Conservation (phyloP, 1,139 yeast species). For the Geotrichum citri-aurantii region DNA sequence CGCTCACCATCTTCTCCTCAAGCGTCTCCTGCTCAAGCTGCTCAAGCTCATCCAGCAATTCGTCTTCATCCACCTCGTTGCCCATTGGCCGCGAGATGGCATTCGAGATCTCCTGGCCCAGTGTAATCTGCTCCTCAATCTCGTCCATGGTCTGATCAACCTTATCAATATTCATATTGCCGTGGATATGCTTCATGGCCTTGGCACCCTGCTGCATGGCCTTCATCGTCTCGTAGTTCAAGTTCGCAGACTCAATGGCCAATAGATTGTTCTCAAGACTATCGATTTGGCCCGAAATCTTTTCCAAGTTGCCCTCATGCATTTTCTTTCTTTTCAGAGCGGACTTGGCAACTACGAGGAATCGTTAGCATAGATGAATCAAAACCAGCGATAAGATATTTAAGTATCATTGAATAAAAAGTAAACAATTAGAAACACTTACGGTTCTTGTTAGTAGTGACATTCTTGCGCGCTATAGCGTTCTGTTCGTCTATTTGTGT, state of each 20-base stretch:
- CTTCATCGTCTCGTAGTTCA: slow-evolving; percentile 96
- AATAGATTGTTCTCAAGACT: slow-evolving; percentile 82
- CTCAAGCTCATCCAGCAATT: slow-evolving; percentile 90
- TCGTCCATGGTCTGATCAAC: slow-evolving; percentile 99
- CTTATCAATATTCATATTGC: slow-evolving; percentile 90
- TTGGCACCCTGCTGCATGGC: slow-evolving; percentile 97
- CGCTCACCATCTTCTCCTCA: slow-evolving; percentile 51
- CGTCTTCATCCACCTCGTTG: slow-evolving; percentile 70
- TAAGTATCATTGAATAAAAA: not conserved
- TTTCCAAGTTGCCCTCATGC: slow-evolving; percentile 67
- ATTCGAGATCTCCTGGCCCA: slow-evolving; percentile 91
- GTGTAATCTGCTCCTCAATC: slow-evolving; percentile 91
- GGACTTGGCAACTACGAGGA: slow-evolving; percentile 56
- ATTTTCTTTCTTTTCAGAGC: slow-evolving; percentile 87
- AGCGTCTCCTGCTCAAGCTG: slow-evolving; percentile 78
- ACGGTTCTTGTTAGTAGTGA: slow-evolving; percentile 60
- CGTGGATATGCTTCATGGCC: slow-evolving; percentile 95
- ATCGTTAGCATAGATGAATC: not conserved
- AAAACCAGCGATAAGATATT: too few species aligned
- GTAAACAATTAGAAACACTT: slow-evolving; percentile 9
- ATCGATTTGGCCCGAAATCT: slow-evolving; percentile 83
- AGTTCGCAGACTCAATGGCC: slow-evolving; percentile 89
- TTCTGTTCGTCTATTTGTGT: slow-evolving; percentile 82
- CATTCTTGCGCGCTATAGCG: slow-evolving; percentile 65
- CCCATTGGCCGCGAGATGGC: slow-evolving; percentile 93